Base-by-base conservation (phyloP, 2,329 filamentous ascomycete species). In the Fusarium sterilihyphosum region DNA sequence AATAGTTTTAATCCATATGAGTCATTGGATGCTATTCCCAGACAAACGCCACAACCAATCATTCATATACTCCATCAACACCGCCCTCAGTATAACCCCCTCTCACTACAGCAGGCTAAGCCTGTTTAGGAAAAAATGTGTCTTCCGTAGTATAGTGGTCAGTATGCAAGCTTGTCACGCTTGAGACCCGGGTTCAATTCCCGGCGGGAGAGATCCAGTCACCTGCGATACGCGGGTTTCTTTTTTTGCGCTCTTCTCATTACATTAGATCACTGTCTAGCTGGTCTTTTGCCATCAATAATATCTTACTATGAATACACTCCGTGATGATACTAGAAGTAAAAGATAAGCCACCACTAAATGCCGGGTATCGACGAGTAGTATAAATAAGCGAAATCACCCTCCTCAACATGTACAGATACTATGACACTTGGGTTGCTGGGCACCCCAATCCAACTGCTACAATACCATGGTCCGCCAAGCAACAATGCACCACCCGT, bases 301-400 rank as follows among this genome's bases (percentile, higher is more conserved):
- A 44, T 54, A 57, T 57, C 26, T 52, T 72, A 57, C 37, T 73
- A 67, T 60, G 38, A 62, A 49, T 63, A 75, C 68, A 73, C 49
- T 56, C 58, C 35, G 20, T 60, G 65, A 65, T 40, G 38, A 60
- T 71, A 63, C 61, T 40, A 41, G 16, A 46, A 61, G 53, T 60
- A 59, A 37, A 35, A 67, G 33, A 73, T 47, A 53, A 64, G 38
- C 47, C 68, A 76, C 69, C 70, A 73, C 71, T 59, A 77, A 53
- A 70, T 81, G 78, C 80, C 78, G 80, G 79, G 79, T 81, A 81
- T 82, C 78, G 79, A 80, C 78, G 75, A 78, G 77, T 75, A 79
- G 69, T 78, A 77, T 77, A 76, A 78, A 70, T 70, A 76, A 72
- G 37, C 52, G 61, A 65, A 73, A 73, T 63, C 64, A 64, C 67